Conservation (phyloP, 495 filamentous ascomycete species). For the Penicillium samsonianum region DNA sequence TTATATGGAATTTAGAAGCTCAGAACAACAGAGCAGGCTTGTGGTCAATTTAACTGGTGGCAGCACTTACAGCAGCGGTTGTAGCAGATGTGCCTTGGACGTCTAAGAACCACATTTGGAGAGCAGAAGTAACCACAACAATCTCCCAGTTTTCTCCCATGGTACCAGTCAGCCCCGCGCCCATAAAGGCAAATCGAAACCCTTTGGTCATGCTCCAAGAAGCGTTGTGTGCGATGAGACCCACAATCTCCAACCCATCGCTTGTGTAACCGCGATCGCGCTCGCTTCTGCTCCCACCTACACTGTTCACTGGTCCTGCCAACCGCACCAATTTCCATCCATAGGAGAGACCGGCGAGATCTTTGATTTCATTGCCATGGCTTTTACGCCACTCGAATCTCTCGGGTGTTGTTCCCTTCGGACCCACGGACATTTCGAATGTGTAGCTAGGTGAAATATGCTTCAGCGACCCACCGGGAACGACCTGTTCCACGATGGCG, state of each 20-base stretch:
- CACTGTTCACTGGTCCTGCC: background rate
- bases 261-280: constrained; percentile 16
- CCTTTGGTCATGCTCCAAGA: constrained; percentile 20
- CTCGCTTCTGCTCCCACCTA: constrained; percentile 17
- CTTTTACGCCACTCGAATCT: constrained; percentile 20
- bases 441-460: constrained; percentile 8
- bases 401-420: constrained; percentile 12
- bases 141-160: constrained; percentile 21
- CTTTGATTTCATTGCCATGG: constrained; percentile 20
- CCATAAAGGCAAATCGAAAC: constrained; percentile 18
- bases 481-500: background rate
- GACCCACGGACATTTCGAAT: constrained; percentile 2
- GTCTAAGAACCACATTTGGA: constrained; percentile 21
- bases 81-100: background rate
- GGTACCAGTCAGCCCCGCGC: constrained; percentile 14
- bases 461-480: constrained; percentile 1
- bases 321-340: constrained; percentile 22
- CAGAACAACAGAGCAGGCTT: too few species aligned
- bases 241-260: constrained; percentile 23
- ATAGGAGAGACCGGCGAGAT: constrained; percentile 15
- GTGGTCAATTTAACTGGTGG: too few species aligned
- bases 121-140: constrained; percentile 11
- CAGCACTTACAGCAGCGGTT: background rate
- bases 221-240: constrained; percentile 21
- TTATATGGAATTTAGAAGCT: too few species aligned